phyloP scores from a whole-genome alignment of 306 rosid genomes.

The Fagus sylvatica region DNA sequence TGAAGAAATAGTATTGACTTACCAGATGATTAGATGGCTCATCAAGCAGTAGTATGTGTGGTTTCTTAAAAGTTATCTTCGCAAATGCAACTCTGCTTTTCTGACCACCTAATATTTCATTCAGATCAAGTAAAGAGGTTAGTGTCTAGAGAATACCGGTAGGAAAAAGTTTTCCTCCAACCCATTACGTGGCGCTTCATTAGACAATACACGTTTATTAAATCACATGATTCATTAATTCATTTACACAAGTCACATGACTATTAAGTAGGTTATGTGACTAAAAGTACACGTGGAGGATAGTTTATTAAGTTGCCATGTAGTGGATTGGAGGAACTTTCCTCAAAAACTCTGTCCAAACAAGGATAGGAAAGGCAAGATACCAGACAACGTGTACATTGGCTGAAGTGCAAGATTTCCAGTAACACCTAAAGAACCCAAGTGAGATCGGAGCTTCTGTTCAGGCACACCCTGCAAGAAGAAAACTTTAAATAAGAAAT shows the following conservation, averaged over 20 bases:
- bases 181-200: no score
- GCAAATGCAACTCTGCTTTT: slow-evolving; percentile 99
- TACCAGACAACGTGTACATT: slow-evolving; percentile 98
- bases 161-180: background rate
- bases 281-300: no score
- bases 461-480: slow-evolving; percentile 93
- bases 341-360: background rate
- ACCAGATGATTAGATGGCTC: slow-evolving; percentile 99
- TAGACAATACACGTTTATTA: no score
- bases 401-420: slow-evolving; percentile 99
- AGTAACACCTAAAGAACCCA: slow-evolving; percentile 96
- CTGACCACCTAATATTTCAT: slow-evolving; percentile 79
- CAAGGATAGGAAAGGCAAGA: slow-evolving; percentile 9
- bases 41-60: slow-evolving; percentile 94
- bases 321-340: no score
- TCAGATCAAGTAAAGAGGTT: slow-evolving; percentile 18
- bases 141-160: background rate
- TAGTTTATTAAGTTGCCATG: no score
- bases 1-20: slow-evolving; percentile 29
- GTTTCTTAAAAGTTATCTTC: slow-evolving; percentile 96
- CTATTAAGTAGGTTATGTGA: background rate
- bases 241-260: background rate
- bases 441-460: slow-evolving; percentile 93
- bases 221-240: no score
- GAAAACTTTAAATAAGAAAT: slow-evolving; percentile 26